Conservation (phyloP, 441 rosid genomes). For the Adansonia gregorii region DNA sequence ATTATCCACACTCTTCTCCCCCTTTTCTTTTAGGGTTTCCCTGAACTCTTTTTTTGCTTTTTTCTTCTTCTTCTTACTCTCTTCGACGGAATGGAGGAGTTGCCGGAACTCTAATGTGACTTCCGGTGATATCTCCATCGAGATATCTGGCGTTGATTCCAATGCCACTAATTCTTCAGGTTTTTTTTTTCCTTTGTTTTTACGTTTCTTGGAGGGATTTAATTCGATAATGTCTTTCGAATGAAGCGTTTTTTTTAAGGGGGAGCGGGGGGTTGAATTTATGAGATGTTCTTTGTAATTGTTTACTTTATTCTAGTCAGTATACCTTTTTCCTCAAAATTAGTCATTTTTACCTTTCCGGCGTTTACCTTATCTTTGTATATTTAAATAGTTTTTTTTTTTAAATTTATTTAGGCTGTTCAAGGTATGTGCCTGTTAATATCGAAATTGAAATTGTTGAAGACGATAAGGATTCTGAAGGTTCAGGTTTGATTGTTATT, state of each 20-base stretch:
- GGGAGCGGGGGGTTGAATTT: neutral
- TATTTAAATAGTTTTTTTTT: no score
- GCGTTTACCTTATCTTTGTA: no score
- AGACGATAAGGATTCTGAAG: constrained; percentile 28
- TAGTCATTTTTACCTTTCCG: no score
- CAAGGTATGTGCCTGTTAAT: constrained; percentile 22
- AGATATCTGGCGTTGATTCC: constrained; percentile 9
- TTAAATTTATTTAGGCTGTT: neutral
- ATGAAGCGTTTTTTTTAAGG: neutral
- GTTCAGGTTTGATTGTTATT: constrained; percentile 36
- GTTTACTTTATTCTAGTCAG: no score
- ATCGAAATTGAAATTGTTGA: constrained; percentile 22
- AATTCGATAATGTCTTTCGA: neutral
- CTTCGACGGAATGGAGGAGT: constrained; percentile 12
- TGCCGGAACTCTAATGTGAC: neutral
- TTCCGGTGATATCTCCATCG: constrained; percentile 9
- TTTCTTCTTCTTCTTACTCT: neutral
- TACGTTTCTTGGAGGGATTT: neutral
- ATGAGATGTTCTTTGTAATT: neutral
- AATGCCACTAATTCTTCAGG: neutral
- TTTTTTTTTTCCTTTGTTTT: neutral
- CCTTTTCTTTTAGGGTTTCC: neutral
- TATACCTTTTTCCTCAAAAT: no score
- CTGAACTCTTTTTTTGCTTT: neutral
- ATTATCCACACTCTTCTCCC: no score